Evolutionary conservation across 164 flowering plant species (phyloP), one percentile per base, ranked within the genome.

Genomic region (Aristolochia californica): DNA sequence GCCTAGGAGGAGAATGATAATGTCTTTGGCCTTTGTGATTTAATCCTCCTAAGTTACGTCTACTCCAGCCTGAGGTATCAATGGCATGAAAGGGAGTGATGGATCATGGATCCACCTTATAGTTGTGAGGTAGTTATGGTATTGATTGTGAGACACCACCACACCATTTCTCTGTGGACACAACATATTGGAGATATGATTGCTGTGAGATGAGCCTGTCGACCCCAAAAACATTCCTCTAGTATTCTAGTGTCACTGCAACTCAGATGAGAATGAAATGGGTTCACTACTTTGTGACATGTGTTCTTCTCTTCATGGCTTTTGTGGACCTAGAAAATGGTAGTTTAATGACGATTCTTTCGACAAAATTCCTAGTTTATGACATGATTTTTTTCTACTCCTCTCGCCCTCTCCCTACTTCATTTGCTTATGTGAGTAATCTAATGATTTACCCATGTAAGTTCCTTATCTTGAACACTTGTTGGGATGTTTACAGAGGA

Each of bases 221-320:
- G 44, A 52, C 30, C 47, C 58, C 40, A 43, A 43, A 47, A 55
- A 70, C 73, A 65, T 72, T 71, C 73, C 70, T 64, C 26, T 15
- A 48, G 51, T 18, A 34, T 34, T 34, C 40, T 34, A 12, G 40
- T 34, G 40, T 17, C 21, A 48, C 2, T 16, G 51, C 20, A 48
- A 8, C 22, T 22, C 51, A 48, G 51, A n/a, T 10, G 12, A 48
- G 51, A 17, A 4, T 8, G 20, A 22, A n/a, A n/a, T 48, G 40
- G 40, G 40, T 34, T 34, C 40, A 48, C 20, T 48, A 48, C 10
- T 48, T 8, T 0, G 51, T 22, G 21, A 12, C 51, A 16, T 48
- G 51, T 48, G 23, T 48, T 9, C 22, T 22, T n/a, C 22, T 18
- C 23, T n/a, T 48, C 51, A n/a, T 16, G 22, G 17, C 51, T 22